Percentiles rank a stretch among this genome's conserved stretches.
These are phyloP conservation scores for Scheffersomyces illinoinensis DNA, from an alignment of 1,139 yeast genomes.

Conservation along the genomic window DNA sequence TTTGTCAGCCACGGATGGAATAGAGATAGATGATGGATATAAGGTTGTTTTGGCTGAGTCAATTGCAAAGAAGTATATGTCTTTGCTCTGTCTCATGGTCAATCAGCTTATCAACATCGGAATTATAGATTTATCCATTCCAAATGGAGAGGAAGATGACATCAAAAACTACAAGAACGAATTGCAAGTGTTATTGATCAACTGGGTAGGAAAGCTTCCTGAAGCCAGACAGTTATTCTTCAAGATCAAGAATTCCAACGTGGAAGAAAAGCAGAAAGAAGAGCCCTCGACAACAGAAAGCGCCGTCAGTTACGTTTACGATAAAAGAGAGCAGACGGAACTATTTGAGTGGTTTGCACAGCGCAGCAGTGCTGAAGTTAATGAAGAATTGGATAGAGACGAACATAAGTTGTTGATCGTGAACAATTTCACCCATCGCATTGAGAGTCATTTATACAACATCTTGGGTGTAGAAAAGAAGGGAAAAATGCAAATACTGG, in stretches of 20 bases:
- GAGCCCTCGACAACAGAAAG: slow-evolving; percentile 4
- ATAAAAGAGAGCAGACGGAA: slow-evolving; percentile 6
- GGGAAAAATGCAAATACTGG: not conserved
- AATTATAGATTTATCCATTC: slow-evolving; percentile 40
- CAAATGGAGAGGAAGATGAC: slow-evolving; percentile 16
- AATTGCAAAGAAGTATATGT: slow-evolving; percentile 51
- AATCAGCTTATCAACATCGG: slow-evolving; percentile 47
- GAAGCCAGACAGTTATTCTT: slow-evolving; percentile 44
- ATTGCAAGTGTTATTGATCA: slow-evolving; percentile 56
- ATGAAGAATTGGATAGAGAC: slow-evolving; percentile 19
- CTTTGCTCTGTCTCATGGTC: slow-evolving; percentile 61
- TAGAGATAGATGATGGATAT: slow-evolving; percentile 36
- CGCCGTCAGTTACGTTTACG: not conserved
- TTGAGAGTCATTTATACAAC: slow-evolving; percentile 16
- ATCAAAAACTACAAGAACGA: slow-evolving; percentile 54
- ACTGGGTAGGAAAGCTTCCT: slow-evolving; percentile 57
- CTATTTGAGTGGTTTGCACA: slow-evolving; percentile 13
- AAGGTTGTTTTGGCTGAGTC: slow-evolving; percentile 38
- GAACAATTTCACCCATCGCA: slow-evolving; percentile 10
- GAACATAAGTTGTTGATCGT: slow-evolving; percentile 6
- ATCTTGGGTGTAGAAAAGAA: slow-evolving; percentile 2
- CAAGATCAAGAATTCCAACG: slow-evolving; percentile 24
- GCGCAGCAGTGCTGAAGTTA: slow-evolving; percentile 10
- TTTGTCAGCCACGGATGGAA: slow-evolving; percentile 39
- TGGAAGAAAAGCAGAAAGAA: slow-evolving; percentile 6